These are phyloP conservation scores for Vararia minispora DNA, from an alignment of 768 basidiomycete species.

Conservation along the genomic window DNA sequence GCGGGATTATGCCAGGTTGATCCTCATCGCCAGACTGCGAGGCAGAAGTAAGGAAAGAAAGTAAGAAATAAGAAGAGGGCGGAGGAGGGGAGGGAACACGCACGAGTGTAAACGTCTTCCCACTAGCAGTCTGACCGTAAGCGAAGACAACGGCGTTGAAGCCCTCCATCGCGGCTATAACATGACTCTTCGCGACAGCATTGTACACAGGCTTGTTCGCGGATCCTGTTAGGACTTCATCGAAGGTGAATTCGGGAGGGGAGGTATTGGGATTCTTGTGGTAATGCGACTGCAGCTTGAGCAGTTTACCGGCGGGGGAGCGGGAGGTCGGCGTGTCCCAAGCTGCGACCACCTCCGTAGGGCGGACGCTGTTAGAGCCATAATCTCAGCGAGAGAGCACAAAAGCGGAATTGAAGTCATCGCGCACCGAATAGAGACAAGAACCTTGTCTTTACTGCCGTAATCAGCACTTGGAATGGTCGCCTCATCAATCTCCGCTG, in stretches of 20 bases:
- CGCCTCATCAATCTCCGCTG: slow-evolving; percentile 55
- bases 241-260: slow-evolving; percentile 51
- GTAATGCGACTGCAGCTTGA: slow-evolving; percentile 51
- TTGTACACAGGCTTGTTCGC: slow-evolving; percentile 74
- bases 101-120: slow-evolving; percentile 62
- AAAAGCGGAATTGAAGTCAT: neutral
- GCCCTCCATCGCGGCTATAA: slow-evolving; percentile 90
- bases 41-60: neutral
- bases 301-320: slow-evolving; percentile 36
- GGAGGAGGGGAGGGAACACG: slow-evolving; percentile 9
- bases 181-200: slow-evolving; percentile 66
- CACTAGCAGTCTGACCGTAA: slow-evolving; percentile 79
- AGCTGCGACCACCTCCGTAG: slow-evolving; percentile 37
- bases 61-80: neutral
- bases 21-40: slow-evolving; percentile 57
- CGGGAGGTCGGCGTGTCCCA: slow-evolving; percentile 37
- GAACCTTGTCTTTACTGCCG: slow-evolving; percentile 75
- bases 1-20: slow-evolving; percentile 91
- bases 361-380: slow-evolving; percentile 42
- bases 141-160: slow-evolving; percentile 96
- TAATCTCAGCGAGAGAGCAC: neutral
- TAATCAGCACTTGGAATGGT: slow-evolving; percentile 38
- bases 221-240: slow-evolving; percentile 67
- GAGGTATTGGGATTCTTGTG: slow-evolving; percentile 31
- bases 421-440: slow-evolving; percentile 68